These are phyloP conservation scores for Ciborinia camelliae DNA, from an alignment of 2,329 filamentous ascomycete species.

Conservation along the genomic window DNA sequence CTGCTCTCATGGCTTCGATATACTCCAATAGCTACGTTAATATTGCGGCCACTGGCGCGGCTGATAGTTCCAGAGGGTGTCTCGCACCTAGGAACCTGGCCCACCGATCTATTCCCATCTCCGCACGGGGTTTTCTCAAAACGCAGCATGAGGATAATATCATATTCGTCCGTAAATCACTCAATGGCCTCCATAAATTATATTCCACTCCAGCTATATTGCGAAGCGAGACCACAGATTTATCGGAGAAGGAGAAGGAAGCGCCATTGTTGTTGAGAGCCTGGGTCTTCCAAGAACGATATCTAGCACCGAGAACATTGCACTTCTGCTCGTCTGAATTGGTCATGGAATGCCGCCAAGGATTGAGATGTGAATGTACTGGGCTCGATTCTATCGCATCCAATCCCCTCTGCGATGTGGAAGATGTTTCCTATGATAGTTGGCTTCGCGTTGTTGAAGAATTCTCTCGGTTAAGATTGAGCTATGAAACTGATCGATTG, in stretches of 20 bases:
- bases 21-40: not conserved
- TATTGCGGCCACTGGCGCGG: not conserved
- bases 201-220: not conserved
- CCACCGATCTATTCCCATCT: not conserved
- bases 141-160: not conserved
- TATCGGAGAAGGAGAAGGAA: not conserved
- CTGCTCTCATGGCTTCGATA: not conserved
- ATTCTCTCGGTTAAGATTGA: not conserved
- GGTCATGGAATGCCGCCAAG: not conserved
- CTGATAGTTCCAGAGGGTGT: not conserved
- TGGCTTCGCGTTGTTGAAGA: not conserved
- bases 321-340: not conserved
- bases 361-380: constrained; percentile 2
- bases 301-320: constrained; percentile 5
- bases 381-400: not conserved
- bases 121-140: not conserved
- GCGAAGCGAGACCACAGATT: not conserved
- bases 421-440: not conserved
- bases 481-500: not conserved
- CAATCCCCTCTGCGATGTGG: not conserved
- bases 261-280: not conserved
- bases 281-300: constrained; percentile 7
- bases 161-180: not conserved
- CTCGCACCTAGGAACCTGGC: not conserved
- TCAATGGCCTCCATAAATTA: not conserved